Conservation (phyloP, 225 moss, liverwort and hornwort species). For the Marchantia polymorpha region DNA sequence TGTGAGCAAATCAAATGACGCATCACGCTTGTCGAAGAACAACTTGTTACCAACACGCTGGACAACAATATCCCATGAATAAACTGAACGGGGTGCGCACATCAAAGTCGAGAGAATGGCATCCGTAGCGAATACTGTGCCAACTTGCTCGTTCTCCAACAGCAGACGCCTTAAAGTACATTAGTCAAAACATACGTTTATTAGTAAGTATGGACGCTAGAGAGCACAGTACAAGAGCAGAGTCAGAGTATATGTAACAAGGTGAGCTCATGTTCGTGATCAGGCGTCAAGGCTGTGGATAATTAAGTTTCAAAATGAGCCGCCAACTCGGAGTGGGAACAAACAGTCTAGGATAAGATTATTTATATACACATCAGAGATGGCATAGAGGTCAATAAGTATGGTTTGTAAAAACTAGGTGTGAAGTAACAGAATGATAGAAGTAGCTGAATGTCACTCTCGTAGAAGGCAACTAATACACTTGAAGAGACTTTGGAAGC, state of each 20-base stretch:
- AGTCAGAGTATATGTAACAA: neutral
- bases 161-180: slow-evolving; percentile 58
- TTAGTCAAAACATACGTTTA: neutral
- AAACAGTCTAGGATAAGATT: too few relatives aligned
- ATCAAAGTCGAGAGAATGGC: slow-evolving; percentile 92
- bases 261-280: neutral
- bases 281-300: neutral
- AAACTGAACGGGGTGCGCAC: slow-evolving; percentile 94
- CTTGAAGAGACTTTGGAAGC: too few relatives aligned
- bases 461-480: too few relatives aligned
- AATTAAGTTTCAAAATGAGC: too few relatives aligned
- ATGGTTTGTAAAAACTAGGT: too few relatives aligned
- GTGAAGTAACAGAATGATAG: too few relatives aligned
- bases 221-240: neutral
- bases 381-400: too few relatives aligned
- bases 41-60: slow-evolving; percentile 97
- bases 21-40: slow-evolving; percentile 94
- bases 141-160: slow-evolving; percentile 89
- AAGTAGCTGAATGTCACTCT: too few relatives aligned
- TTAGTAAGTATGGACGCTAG: neutral
- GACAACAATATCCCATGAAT: slow-evolving; percentile 98
- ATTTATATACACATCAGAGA: too few relatives aligned
- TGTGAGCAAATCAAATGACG: slow-evolving; percentile 91
- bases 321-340: too few relatives aligned
- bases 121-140: slow-evolving; percentile 95